phyloP scores from a whole-genome alignment of 2,329 filamentous ascomycete species.

The Cladosporium sp. region DNA sequence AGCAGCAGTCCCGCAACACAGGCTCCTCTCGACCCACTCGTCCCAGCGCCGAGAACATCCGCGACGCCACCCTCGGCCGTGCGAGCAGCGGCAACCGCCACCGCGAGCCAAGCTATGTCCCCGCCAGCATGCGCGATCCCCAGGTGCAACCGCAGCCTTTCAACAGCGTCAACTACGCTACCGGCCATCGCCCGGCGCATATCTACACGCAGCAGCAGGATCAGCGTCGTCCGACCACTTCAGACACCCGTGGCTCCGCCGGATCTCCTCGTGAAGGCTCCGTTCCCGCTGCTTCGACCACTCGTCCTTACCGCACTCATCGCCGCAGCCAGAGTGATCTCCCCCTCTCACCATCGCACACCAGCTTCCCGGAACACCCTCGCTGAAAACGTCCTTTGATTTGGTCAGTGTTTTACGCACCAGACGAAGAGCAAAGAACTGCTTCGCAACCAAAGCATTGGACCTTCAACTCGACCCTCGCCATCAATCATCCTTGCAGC shows the following conservation, averaged over 20 bases:
- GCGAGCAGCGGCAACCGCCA: background rate
- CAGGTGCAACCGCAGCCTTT: constrained; percentile 4
- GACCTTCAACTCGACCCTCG: no score
- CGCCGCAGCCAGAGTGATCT: constrained; percentile 18
- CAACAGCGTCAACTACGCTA: background rate
- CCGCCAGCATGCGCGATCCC: constrained; percentile 15
- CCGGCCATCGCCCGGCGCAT: constrained; percentile 2
- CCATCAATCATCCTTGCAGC: background rate
- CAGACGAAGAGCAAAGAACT: no score
- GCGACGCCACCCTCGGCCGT: background rate
- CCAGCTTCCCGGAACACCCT: background rate
- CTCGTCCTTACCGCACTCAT: constrained; percentile 7
- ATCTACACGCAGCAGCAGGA: constrained; percentile 2
- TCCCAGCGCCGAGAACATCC: constrained; percentile 6
- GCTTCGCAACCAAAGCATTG: no score
- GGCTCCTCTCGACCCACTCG: background rate
- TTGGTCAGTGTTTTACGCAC: no score
- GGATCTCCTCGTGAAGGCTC: background rate
- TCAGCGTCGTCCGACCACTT: constrained; percentile 3
- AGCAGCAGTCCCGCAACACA: constrained; percentile 5
- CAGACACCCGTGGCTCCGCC: background rate
- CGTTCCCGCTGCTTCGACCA: background rate
- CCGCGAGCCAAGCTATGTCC: constrained; percentile 20
- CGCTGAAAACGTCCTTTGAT: background rate
- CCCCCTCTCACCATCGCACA: constrained; percentile 13